Conservation (phyloP, 2,329 filamentous ascomycete genomes). For the Pseudogymnoascus sp. region DNA sequence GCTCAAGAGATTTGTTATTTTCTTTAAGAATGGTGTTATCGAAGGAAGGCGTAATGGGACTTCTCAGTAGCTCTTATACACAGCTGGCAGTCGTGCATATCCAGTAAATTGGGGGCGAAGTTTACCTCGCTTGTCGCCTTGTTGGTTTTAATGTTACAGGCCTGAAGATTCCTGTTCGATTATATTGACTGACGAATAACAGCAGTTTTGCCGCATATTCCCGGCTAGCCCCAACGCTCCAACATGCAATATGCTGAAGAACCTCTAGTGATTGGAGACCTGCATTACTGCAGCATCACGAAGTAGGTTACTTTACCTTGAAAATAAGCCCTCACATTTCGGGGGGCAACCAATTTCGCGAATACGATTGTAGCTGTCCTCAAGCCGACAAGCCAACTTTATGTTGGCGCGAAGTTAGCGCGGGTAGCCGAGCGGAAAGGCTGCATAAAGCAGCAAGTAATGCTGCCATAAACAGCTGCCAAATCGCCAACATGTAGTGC, state of each 20-base stretch:
- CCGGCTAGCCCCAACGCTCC: not conserved
- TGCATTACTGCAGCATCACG: not conserved
- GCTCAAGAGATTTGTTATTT: not conserved
- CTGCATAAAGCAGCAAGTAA: not conserved
- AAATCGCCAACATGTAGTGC: not conserved
- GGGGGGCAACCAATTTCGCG: not conserved
- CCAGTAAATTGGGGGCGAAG: not conserved
- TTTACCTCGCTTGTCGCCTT: not conserved
- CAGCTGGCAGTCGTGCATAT: not conserved
- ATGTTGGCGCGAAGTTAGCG: not conserved
- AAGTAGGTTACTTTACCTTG: not conserved
- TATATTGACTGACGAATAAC: not conserved
- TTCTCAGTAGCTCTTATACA: not conserved
- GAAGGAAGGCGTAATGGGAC: not conserved
- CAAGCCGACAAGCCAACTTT: not conserved
- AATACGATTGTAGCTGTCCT: not conserved
- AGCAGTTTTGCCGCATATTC: not conserved
- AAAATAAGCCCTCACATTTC: not conserved
- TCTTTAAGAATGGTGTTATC: not conserved
- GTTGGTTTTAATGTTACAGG: not conserved
- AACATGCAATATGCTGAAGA: not conserved
- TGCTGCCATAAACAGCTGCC: not conserved
- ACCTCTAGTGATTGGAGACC: not conserved
- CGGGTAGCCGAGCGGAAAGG: not conserved
- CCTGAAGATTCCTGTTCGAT: not conserved